phyloP scores from a whole-genome alignment of 2,329 filamentous ascomycete species.

The Cercospora zeae-maydis region DNA sequence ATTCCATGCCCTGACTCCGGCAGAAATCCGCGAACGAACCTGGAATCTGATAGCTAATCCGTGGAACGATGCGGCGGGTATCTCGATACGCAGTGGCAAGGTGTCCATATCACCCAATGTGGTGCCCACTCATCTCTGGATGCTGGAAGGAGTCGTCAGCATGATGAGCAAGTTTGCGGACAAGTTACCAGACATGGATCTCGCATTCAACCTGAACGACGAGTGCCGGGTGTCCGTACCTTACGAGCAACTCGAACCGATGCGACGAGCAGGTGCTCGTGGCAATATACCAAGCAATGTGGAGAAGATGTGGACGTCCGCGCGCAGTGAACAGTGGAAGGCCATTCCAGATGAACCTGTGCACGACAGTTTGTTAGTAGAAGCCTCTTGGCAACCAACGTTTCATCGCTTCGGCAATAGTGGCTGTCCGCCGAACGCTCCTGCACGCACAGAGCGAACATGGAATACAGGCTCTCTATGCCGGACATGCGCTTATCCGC shows the following conservation, averaged over 20 bases:
- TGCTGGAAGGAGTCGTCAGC: slow-evolving; percentile 52
- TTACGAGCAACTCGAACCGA: slow-evolving; percentile 41
- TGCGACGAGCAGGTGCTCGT: slow-evolving; percentile 30
- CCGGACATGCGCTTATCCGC: slow-evolving; percentile 57
- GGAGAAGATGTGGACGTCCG: slow-evolving; percentile 37
- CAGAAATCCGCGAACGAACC: slow-evolving; percentile 51
- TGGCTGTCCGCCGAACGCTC: slow-evolving; percentile 62
- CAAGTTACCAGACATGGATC: slow-evolving; percentile 60
- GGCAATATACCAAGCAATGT: slow-evolving; percentile 1
- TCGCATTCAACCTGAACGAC: slow-evolving; percentile 61
- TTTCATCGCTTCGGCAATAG: slow-evolving; percentile 44
- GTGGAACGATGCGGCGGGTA: slow-evolving; percentile 54
- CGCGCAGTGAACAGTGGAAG: slow-evolving; percentile 41
- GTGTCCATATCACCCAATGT: slow-evolving; percentile 50
- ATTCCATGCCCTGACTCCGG: slow-evolving; percentile 52
- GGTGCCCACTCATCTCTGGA: slow-evolving; percentile 55
- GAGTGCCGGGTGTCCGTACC: slow-evolving; percentile 57
- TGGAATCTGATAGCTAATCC: slow-evolving; percentile 52
- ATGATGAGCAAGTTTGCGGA: slow-evolving; percentile 55
- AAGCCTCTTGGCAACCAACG: slow-evolving; percentile 38
- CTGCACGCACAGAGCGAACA: slow-evolving; percentile 54
- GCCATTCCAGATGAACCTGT: slow-evolving; percentile 32
- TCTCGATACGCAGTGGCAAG: slow-evolving; percentile 54
- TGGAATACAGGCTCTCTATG: slow-evolving; percentile 67
- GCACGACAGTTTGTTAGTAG: slow-evolving; percentile 30